These are phyloP conservation scores for Aspergillus fructus DNA, from an alignment of 2,329 filamentous ascomycete species.

Conservation along the genomic window DNA sequence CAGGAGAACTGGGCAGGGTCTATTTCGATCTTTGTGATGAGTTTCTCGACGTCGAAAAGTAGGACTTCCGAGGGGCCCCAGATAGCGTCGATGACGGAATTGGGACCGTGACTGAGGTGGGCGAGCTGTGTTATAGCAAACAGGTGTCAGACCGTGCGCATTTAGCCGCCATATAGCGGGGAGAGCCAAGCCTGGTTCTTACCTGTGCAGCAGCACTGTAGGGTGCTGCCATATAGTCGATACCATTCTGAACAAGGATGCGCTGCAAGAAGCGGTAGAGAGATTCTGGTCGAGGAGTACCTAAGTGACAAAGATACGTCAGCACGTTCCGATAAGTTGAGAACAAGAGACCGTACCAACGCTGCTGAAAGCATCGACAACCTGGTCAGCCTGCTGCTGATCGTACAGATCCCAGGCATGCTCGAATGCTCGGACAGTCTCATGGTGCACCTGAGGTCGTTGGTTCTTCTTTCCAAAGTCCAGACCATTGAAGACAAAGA, in stretches of 20 bases:
- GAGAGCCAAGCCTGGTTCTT: constrained; percentile 24
- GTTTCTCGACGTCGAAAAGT: constrained; percentile 77
- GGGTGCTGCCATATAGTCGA: constrained; percentile 80
- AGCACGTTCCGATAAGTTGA: constrained; percentile 26
- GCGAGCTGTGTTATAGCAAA: constrained; percentile 53
- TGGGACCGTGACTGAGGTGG: constrained; percentile 70
- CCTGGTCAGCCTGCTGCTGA: constrained; percentile 72
- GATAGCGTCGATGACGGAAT: constrained; percentile 69
- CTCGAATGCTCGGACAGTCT: constrained; percentile 67
- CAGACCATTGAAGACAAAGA: constrained; percentile 92
- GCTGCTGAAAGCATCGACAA: constrained; percentile 83
- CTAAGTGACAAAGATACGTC: constrained; percentile 45
- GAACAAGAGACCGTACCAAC: constrained; percentile 56
- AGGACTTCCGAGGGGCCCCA: constrained; percentile 84
- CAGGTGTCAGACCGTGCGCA: constrained; percentile 4
- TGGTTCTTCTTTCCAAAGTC: constrained; percentile 75
- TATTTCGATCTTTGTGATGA: constrained; percentile 58
- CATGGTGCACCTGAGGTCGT: constrained; percentile 57
- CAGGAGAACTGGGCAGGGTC: constrained; percentile 64
- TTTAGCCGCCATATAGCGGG: not conserved
- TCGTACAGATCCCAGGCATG: constrained; percentile 87
- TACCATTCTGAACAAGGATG: constrained; percentile 65
- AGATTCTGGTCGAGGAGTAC: constrained; percentile 67
- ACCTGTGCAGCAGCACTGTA: constrained; percentile 88
- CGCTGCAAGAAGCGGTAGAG: constrained; percentile 76